These are phyloP conservation scores for Cytospora chrysosperma DNA, from an alignment of 2,329 filamentous ascomycete genomes.

Conservation along the genomic window DNA sequence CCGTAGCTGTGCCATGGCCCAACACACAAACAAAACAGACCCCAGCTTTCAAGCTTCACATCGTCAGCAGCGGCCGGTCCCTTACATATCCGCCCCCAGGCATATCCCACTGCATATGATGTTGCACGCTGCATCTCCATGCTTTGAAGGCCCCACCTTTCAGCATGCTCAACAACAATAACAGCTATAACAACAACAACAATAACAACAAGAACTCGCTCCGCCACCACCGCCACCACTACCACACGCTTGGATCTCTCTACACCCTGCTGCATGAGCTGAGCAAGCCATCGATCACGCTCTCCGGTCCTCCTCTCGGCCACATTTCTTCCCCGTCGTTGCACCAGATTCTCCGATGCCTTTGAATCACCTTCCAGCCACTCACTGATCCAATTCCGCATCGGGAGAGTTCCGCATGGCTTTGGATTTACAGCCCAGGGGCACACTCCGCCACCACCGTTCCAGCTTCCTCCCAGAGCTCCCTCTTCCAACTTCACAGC, in stretches of 20 bases:
- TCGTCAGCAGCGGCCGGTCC: neutral
- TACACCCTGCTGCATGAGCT: neutral
- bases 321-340: neutral
- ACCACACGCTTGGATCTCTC: neutral
- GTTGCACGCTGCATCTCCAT: neutral
- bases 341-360: conserved; percentile 4
- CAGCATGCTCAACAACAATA: neutral
- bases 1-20: too few species aligned
- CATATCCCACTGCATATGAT: neutral
- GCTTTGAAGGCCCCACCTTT: neutral
- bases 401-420: conserved; percentile 1
- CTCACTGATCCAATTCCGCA: neutral
- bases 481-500: neutral
- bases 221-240: too few species aligned
- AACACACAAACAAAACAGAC: neutral
- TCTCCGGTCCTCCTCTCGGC: neutral
- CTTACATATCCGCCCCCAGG: conserved; percentile 9
- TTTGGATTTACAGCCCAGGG: neutral
- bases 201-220: too few species aligned
- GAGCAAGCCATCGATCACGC: neutral
- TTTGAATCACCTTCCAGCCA: too few species aligned
- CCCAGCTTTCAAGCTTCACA: neutral
- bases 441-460: neutral
- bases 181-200: neutral
- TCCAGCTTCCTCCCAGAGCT: neutral